A percentile compares a stretch with the other conserved stretches of the same genome.
Conservation (phyloP, 768 basidiomycete species). For the Mycena venus region DNA sequence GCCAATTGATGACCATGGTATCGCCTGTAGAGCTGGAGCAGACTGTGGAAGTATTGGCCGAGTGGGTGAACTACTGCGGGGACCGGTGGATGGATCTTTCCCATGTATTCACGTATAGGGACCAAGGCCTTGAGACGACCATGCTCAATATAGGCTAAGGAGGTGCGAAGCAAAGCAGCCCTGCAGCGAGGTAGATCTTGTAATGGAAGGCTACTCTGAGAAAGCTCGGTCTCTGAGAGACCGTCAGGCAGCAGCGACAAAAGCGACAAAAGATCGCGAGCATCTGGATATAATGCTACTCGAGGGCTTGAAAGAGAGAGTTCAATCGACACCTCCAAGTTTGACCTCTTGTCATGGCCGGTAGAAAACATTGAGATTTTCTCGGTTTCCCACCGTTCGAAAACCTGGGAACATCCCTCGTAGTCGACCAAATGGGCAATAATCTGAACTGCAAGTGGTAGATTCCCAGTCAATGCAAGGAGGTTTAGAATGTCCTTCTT, state of each 20-base stretch:
- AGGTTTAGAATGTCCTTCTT: not conserved
- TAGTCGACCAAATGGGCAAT: constrained; percentile 6
- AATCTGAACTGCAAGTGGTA: constrained; percentile 9
- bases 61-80: not conserved
- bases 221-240: not conserved
- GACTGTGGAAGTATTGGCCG: not conserved
- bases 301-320: constrained; percentile 19
- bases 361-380: constrained; percentile 3
- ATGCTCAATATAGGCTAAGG: not conserved
- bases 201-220: not conserved
- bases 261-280: not conserved
- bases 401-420: not conserved
- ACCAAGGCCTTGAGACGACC: not conserved
- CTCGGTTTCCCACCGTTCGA: not conserved
- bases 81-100: not conserved
- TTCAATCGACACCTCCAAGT: constrained; percentile 3
- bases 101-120: not conserved
- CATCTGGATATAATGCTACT: not conserved
- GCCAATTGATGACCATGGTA: not conserved
- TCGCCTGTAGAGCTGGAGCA: not conserved
- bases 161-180: constrained; percentile 6
- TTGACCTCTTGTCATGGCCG: not conserved
- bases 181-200: not conserved
- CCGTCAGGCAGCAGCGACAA: constrained; percentile 15
- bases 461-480: not conserved